Evolutionary conservation across 176 grass and related monocot species (phyloP).

Genomic region (Hyparrhenia diplandra): DNA sequence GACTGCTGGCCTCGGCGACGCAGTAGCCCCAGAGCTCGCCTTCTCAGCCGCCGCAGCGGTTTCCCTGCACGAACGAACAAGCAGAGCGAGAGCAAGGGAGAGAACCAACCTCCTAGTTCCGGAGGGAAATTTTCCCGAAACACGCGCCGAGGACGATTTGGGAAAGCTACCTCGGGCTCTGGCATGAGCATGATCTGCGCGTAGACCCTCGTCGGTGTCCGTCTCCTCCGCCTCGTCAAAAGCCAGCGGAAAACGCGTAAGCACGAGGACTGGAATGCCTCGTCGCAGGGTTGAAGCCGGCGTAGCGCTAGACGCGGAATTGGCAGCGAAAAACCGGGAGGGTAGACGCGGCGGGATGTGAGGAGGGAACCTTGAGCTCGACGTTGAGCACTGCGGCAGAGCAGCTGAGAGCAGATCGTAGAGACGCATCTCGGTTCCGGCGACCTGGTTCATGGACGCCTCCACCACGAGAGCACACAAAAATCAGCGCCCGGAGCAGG

Average conservation of each 20-base stretch:
- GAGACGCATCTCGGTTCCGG: conserved; percentile 67
- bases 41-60: conserved; percentile 49
- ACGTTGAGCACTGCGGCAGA: conserved; percentile 89
- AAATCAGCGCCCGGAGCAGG: neutral
- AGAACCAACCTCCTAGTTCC: neutral
- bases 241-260: conserved; percentile 2
- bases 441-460: conserved; percentile 88
- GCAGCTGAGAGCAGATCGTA: conserved; percentile 81
- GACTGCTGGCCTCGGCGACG: conserved; percentile 39
- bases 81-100: neutral
- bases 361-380: conserved; percentile 61
- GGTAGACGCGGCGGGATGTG: neutral
- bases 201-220: conserved; percentile 88
- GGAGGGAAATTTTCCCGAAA: neutral
- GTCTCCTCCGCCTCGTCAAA: conserved; percentile 62
- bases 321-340: neutral
- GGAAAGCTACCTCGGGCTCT: conserved; percentile 48
- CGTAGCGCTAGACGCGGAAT: neutral
- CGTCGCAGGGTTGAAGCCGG: neutral
- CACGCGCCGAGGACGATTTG: neutral
- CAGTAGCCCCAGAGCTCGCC: neutral
- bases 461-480: conserved; percentile 49
- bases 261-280: neutral
- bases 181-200: conserved; percentile 92
- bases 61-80: conserved; percentile 35